These are phyloP conservation scores for Lepidium aucheri DNA, from an alignment of 345 rosid genomes.

Conservation along the genomic window DNA sequence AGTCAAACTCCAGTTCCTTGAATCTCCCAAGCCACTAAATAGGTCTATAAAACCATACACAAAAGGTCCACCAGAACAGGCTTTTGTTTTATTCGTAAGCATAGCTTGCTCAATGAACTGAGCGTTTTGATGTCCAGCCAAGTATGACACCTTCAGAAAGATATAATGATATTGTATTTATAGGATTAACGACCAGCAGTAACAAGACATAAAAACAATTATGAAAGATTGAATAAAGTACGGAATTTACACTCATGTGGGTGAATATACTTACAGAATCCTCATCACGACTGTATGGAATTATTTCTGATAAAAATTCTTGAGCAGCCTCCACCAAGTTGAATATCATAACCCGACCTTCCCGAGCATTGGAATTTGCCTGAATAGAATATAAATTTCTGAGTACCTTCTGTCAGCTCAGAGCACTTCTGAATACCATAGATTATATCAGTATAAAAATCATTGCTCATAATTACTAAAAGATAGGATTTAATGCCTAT, in stretches of 20 bases:
- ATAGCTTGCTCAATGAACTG: conserved; percentile 36
- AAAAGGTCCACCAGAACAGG: conserved; percentile 47
- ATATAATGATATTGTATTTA: not conserved
- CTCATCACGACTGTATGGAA: conserved; percentile 39
- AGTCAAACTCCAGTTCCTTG: conserved; percentile 65
- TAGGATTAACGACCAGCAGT: not conserved
- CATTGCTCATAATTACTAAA: not conserved
- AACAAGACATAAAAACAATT: not conserved
- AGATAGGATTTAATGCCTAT: not conserved
- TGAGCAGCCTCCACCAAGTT: conserved; percentile 98
- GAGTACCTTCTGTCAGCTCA: not conserved
- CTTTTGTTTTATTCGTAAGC: conserved; percentile 38
- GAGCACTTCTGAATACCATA: not conserved
- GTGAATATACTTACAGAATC: conserved; percentile 46
- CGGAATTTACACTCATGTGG: not conserved
- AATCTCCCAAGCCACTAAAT: conserved; percentile 76
- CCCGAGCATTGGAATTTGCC: conserved; percentile 84
- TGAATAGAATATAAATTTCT: conserved; percentile 9
- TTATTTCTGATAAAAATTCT: conserved; percentile 83
- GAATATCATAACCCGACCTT: conserved; percentile 93
- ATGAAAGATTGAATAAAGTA: not conserved
- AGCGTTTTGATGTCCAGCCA: conserved; percentile 30
- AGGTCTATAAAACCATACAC: conserved; percentile 85
- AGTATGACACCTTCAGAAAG: conserved; percentile 38
- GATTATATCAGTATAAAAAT: not conserved